phyloP scores from a whole-genome alignment of 108 stramenopile genomes.

The Mediolabrus comicus region DNA sequence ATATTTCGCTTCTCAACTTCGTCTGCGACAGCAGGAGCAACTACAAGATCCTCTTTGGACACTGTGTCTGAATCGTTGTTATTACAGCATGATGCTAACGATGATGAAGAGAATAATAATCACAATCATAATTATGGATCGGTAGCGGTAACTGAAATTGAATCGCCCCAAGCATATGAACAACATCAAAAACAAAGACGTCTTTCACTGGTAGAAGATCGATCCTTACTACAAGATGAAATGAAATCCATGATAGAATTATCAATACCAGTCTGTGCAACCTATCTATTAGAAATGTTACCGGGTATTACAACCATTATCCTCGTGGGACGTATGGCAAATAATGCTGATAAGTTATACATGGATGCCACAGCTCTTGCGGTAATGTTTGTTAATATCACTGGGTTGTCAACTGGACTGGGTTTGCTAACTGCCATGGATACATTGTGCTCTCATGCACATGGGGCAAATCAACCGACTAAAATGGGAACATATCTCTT shows the following conservation, averaged over 20 bases:
- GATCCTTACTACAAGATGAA: constrained; percentile 29
- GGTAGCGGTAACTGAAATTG: neutral
- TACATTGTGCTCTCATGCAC: constrained; percentile 46
- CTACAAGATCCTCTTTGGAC: too few relatives aligned
- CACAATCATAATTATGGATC: neutral
- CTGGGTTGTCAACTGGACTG: constrained; percentile 34
- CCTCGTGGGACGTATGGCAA: constrained; percentile 28
- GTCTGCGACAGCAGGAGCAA: too few relatives aligned
- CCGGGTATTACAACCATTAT: constrained; percentile 41
- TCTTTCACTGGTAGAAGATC: neutral
- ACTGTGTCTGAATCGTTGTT: too few relatives aligned
- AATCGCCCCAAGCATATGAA: neutral
- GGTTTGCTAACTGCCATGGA: constrained; percentile 45
- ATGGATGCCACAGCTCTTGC: constrained; percentile 51
- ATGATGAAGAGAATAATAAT: neutral
- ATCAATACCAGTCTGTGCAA: constrained; percentile 25
- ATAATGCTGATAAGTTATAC: constrained; percentile 8
- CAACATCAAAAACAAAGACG: neutral
- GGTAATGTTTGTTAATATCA: constrained; percentile 40
- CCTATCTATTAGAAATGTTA: constrained; percentile 39
- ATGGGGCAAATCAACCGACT: constrained; percentile 38
- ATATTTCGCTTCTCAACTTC: too few relatives aligned
- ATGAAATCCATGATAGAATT: constrained; percentile 23
- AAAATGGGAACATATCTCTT: constrained; percentile 48
- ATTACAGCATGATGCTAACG: too few relatives aligned